Conservation (phyloP, 179 eudicot species). For the Heliamphora pulchella region DNA sequence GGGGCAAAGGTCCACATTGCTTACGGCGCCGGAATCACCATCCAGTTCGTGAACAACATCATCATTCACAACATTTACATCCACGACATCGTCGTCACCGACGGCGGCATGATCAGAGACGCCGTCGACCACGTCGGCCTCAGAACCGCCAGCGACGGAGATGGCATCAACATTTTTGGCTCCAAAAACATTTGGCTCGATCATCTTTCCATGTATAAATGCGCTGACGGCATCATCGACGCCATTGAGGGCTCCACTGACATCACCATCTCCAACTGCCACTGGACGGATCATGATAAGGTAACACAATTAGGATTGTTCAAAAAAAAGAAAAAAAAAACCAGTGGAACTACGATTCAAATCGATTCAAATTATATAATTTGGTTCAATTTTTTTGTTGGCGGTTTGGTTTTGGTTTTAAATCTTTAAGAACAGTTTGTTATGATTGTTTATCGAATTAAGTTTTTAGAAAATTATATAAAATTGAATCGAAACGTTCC, state of each 20-base stretch:
- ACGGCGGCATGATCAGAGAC: slow-evolving; percentile 54
- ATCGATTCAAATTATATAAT: no score
- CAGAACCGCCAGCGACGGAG: slow-evolving; percentile 61
- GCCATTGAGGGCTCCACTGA: slow-evolving; percentile 51
- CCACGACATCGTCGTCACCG: slow-evolving; percentile 32
- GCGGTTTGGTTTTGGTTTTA: no score
- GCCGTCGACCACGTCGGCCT: slow-evolving; percentile 46
- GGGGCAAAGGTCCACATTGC: slow-evolving; percentile 54
- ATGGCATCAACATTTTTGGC: slow-evolving; percentile 52
- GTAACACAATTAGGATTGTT: slow-evolving; percentile 18
- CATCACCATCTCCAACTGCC: slow-evolving; percentile 70
- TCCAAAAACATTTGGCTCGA: slow-evolving; percentile 66
- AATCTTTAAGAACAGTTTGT: no score
- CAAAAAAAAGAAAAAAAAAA: no score
- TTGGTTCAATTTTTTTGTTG: no score
- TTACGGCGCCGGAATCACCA: slow-evolving; percentile 60
- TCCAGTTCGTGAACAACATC: slow-evolving; percentile 52
- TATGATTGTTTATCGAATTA: no score
- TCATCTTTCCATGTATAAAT: slow-evolving; percentile 57
- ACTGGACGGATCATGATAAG: slow-evolving; percentile 62
- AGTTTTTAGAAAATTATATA: no score
- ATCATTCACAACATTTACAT: slow-evolving; percentile 63
- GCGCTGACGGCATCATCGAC: slow-evolving; percentile 68
- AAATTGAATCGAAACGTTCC: no score
- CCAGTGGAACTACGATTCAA: no score